These are phyloP conservation scores for Corymbia calophylla DNA, from an alignment of 441 rosid species.

Conservation along the genomic window DNA sequence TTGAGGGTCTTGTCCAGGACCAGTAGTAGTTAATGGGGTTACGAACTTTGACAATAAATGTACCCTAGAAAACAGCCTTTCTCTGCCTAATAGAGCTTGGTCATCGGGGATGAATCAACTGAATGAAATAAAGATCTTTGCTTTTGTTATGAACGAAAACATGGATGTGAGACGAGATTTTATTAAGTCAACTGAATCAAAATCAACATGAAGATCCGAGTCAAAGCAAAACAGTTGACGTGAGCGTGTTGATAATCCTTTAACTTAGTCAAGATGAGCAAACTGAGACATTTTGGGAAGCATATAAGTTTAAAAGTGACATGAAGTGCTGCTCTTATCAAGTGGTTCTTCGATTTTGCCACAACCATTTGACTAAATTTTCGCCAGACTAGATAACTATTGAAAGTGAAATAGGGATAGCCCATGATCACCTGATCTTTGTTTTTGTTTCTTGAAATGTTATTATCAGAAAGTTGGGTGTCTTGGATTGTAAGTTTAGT, in stretches of 20 bases:
- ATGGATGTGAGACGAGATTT: not conserved
- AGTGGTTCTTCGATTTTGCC: not conserved
- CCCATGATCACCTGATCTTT: too few relatives aligned
- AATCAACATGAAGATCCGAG: not conserved
- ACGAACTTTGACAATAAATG: not conserved
- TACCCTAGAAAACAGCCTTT: not conserved
- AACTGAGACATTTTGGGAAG: not conserved
- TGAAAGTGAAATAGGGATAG: not conserved
- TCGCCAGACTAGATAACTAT: not conserved
- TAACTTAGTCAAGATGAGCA: not conserved
- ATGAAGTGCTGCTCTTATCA: not conserved
- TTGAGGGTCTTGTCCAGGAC: not conserved
- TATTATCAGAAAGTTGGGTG: not conserved
- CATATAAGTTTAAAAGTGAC: not conserved
- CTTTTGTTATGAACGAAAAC: not conserved
- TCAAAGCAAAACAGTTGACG: not conserved
- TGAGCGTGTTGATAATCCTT: not conserved
- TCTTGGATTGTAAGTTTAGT: not conserved
- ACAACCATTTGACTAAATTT: not conserved
- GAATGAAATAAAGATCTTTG: not conserved
- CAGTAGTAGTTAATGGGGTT: not conserved
- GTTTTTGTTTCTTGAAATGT: too few relatives aligned
- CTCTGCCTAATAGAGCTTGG: not conserved
- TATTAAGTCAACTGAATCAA: not conserved
- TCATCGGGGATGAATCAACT: not conserved